Base-by-base conservation (phyloP, 129 eudicot genomes). In the Escallonia herrerae region DNA sequence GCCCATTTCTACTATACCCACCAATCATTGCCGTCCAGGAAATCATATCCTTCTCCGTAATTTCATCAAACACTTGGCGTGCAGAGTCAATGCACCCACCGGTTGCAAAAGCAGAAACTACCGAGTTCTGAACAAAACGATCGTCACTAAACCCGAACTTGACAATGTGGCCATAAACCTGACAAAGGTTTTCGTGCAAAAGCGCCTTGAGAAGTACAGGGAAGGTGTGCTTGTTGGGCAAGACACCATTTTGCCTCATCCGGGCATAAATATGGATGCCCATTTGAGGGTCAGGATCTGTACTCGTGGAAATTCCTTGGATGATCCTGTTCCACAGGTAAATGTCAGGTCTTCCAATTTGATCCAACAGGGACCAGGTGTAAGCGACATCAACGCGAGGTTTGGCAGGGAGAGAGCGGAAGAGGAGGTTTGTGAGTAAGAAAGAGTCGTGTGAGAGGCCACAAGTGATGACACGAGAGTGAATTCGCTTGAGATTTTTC, bases 191-290 rank as follows among this genome's bases (percentile, higher is more conserved):
- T 10, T n/a, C 11, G 40, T 60, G 39, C 14, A 60, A 66, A 40
- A 66, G 46, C 12, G 73, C 66, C 70, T 71, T 77, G 57, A 77
- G 73, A 56, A 71, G 69, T 44, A 72, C 14, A 59, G 77, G 81
- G 55, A 77, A 77, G 65, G 81, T 77, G 64, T 70, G 77, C 38
- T 71, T 39, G 63, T 77, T 41, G 12, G 81, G 77, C 62, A 71
- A 53, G 49, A 71, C 57, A 6, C 69, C 68, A 71, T 62, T 11
- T 62, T 50, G 22, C 5, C 53, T 41, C 75, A 61, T 62, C 52
- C n/a, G 43, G 12, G 50, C 53, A 48, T 40, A 71, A 22, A 51
- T 52, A 6, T 42, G 2, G 63, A 71, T 11, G 39, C 55, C 42
- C 38, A 41, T 43, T 43, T 43, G 62, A 61, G 76, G 56, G 8